phyloP scores from a whole-genome alignment of 768 basidiomycete species.

The Hygrophoropsis aurantiaca region DNA sequence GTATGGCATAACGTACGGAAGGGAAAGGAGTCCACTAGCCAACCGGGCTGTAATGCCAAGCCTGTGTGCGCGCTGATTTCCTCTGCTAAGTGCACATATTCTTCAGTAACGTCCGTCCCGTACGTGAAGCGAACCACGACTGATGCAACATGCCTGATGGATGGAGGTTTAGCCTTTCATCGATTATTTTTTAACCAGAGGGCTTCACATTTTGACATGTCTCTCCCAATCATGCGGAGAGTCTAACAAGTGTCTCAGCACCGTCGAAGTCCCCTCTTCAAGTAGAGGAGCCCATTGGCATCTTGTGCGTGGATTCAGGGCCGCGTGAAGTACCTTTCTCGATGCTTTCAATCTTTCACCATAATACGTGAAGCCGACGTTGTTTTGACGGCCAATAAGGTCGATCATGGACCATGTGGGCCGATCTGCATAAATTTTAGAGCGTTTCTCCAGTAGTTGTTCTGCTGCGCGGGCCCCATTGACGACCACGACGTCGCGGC shows the following conservation, averaged over 20 bases:
- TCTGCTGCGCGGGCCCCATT: constrained; percentile 39
- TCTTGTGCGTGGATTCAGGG: constrained; percentile 34
- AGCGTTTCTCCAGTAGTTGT: constrained; percentile 46
- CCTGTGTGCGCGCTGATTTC: constrained; percentile 27
- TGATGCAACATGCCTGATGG: constrained; percentile 33
- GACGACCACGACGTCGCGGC: constrained; percentile 41
- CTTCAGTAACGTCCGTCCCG: constrained; percentile 40
- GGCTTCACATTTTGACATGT: constrained; percentile 3
- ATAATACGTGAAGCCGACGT: constrained; percentile 34
- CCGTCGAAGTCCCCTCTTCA: constrained; percentile 36
- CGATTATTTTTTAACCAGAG: neutral
- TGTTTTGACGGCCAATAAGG: constrained; percentile 39
- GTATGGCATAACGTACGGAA: constrained; percentile 35
- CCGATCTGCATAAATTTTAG: constrained; percentile 48
- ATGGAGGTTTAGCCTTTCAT: too few species aligned
- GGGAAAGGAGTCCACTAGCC: constrained; percentile 41
- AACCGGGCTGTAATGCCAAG: constrained; percentile 30
- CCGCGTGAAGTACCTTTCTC: constrained; percentile 39
- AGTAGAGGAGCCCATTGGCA: constrained; percentile 33
- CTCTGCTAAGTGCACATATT: constrained; percentile 33
- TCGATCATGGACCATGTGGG: constrained; percentile 47
- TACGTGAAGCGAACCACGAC: constrained; percentile 40
- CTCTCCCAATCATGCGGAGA: neutral
- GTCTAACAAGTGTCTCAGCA: constrained; percentile 8
- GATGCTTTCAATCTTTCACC: constrained; percentile 37